These are phyloP conservation scores for Ehretia macrophylla DNA, from an alignment of 257 asterid genomes.

Conservation along the genomic window DNA sequence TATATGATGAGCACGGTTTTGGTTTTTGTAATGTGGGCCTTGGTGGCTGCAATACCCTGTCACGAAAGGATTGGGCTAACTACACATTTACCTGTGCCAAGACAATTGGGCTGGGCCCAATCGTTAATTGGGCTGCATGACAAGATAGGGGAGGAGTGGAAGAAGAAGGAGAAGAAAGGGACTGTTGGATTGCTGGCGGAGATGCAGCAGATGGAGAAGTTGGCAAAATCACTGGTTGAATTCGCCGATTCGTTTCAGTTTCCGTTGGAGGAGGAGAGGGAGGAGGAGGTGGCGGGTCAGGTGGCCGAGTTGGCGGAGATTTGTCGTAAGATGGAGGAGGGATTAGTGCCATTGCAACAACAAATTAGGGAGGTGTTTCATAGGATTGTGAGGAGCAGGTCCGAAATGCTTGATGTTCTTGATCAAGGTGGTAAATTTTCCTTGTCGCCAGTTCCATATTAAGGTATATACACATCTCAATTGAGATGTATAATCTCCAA, in stretches of 20 bases:
- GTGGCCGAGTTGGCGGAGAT: slow-evolving; percentile 72
- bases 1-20: slow-evolving; percentile 52
- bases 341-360: slow-evolving; percentile 63
- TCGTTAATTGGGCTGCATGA: slow-evolving; percentile 61
- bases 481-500: not conserved
- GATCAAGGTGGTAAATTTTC: slow-evolving; percentile 65
- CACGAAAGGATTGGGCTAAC: slow-evolving; percentile 68
- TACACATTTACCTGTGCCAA: slow-evolving; percentile 48
- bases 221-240: slow-evolving; percentile 50
- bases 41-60: slow-evolving; percentile 87
- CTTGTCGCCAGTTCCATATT: slow-evolving; percentile 51
- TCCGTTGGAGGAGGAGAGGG: slow-evolving; percentile 76
- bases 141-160: slow-evolving; percentile 84
- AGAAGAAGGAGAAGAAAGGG: slow-evolving; percentile 83
- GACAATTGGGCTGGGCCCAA: slow-evolving; percentile 64
- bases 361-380: slow-evolving; percentile 86
- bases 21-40: slow-evolving; percentile 77
- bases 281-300: slow-evolving; percentile 40
- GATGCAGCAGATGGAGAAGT: slow-evolving; percentile 69
- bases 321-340: slow-evolving; percentile 78
- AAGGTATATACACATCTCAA: slow-evolving; percentile 4
- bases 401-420: slow-evolving; percentile 68
- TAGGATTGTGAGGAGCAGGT: slow-evolving; percentile 88
- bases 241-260: slow-evolving; percentile 53
- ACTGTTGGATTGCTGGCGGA: slow-evolving; percentile 69